A percentile compares a stretch with the other conserved stretches of the same genome.
These are phyloP conservation scores for Clavispora carvajalis DNA, from an alignment of 805 yeast genomes.

Conservation along the genomic window DNA sequence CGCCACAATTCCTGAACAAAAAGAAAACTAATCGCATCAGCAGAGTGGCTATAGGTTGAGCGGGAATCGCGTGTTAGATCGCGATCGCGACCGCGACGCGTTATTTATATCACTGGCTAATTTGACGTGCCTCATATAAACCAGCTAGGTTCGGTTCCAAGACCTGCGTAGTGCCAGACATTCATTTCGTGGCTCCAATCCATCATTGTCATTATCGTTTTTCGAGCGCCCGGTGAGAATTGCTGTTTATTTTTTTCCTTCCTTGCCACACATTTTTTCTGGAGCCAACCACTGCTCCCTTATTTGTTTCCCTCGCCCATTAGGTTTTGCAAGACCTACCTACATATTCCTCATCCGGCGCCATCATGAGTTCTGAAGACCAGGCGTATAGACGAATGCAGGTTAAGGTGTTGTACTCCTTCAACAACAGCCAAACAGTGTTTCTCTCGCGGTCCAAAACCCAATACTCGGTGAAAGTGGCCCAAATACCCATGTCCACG, in stretches of 20 bases:
- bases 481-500: slow-evolving; percentile 24
- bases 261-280: background rate
- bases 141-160: background rate
- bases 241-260: slow-evolving; percentile 1
- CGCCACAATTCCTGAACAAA: no score
- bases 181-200: background rate
- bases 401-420: slow-evolving; percentile 40
- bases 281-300: background rate
- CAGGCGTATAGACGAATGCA: slow-evolving; percentile 37
- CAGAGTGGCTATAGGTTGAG: background rate
- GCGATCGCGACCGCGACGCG: slow-evolving; percentile 1
- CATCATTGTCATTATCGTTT: background rate
- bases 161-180: slow-evolving; percentile 1
- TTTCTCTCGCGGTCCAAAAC: slow-evolving; percentile 35
- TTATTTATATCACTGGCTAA: background rate
- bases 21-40: background rate
- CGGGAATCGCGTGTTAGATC: background rate
- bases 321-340: background rate
- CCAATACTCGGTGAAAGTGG: slow-evolving; percentile 32
- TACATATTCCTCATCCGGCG: background rate
- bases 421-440: slow-evolving; percentile 39
- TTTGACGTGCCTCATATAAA: background rate
- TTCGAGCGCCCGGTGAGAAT: background rate
- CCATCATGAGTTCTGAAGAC: slow-evolving; percentile 5
- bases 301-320: background rate